phyloP scores from a whole-genome alignment of 768 basidiomycete species.

The Auricularia sp. region DNA sequence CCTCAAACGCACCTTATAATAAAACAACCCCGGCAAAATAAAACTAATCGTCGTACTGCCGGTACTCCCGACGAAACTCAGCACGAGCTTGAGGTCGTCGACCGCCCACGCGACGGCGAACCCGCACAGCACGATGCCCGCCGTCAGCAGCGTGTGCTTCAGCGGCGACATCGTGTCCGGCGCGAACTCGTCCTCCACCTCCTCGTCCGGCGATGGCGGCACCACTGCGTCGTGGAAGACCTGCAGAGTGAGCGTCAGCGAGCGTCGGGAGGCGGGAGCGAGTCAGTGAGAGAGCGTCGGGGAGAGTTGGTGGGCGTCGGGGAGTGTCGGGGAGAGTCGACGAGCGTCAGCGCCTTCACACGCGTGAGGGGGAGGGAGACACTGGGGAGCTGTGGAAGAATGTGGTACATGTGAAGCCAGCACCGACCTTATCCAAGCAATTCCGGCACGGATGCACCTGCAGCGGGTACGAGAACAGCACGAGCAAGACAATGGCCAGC shows the following conservation, averaged over 20 bases:
- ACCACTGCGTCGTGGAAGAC: slow-evolving; percentile 23
- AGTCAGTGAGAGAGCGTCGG: too few relatives aligned
- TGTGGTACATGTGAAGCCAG: too few relatives aligned
- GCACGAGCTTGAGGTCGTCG: slow-evolving; percentile 69
- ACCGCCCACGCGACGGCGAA: slow-evolving; percentile 73
- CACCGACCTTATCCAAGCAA: slow-evolving; percentile 74
- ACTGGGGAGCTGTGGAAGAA: background rate
- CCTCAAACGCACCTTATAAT: slow-evolving; percentile 65
- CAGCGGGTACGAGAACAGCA: slow-evolving; percentile 87
- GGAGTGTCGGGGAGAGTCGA: too few relatives aligned
- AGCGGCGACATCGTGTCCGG: slow-evolving; percentile 51
- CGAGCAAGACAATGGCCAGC: slow-evolving; percentile 82
- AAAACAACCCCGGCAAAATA: slow-evolving; percentile 87
- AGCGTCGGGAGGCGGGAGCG: too few relatives aligned
- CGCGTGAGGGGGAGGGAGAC: slow-evolving; percentile 24
- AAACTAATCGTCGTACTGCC: slow-evolving; percentile 96
- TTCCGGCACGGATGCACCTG: slow-evolving; percentile 92
- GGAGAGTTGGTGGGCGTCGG: too few relatives aligned
- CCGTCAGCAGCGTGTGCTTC: slow-evolving; percentile 64
- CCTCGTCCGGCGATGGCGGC: slow-evolving; percentile 34
- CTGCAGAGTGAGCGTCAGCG: too few relatives aligned
- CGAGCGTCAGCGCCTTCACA: too few relatives aligned
- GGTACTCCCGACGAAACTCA: slow-evolving; percentile 93
- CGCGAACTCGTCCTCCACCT: slow-evolving; percentile 44
- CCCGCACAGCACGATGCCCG: slow-evolving; percentile 50